These are phyloP conservation scores for Pseudohalonectria lignicola DNA, from an alignment of 2,329 filamentous ascomycete genomes.

Conservation along the genomic window DNA sequence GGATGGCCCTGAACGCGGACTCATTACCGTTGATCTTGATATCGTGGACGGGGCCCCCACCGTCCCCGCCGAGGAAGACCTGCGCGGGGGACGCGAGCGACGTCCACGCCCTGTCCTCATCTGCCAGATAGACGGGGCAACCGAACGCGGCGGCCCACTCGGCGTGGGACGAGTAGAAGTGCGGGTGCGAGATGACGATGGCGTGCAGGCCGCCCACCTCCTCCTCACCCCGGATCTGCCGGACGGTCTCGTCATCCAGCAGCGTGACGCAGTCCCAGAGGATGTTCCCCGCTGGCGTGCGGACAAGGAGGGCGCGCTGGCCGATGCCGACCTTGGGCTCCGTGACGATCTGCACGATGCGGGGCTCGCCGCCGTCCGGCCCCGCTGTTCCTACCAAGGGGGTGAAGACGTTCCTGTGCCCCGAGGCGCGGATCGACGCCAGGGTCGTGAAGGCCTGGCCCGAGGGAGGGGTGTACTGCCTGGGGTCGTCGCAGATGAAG, in stretches of 20 bases:
- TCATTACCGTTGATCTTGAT: slow-evolving; percentile 20
- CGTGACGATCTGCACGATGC: slow-evolving; percentile 34
- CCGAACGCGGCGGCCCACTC: slow-evolving; percentile 60
- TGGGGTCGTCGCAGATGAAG: slow-evolving; percentile 62
- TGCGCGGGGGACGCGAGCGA: slow-evolving; percentile 31
- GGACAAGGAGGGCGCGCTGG: slow-evolving; percentile 59
- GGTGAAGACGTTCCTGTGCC: slow-evolving; percentile 42
- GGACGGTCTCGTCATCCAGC: slow-evolving; percentile 53
- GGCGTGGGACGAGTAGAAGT: slow-evolving; percentile 69
- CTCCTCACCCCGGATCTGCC: slow-evolving; percentile 38
- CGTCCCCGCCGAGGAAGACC: slow-evolving; percentile 31
- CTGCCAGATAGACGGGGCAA: slow-evolving; percentile 59
- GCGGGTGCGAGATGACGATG: slow-evolving; percentile 70
- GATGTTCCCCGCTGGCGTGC: slow-evolving; percentile 56
- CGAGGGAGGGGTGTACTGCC: slow-evolving; percentile 54
- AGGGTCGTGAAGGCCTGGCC: slow-evolving; percentile 60
- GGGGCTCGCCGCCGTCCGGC: slow-evolving; percentile 20
- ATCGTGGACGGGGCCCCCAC: slow-evolving; percentile 12
- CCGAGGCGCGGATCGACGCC: slow-evolving; percentile 22
- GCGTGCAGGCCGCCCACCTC: slow-evolving; percentile 53
- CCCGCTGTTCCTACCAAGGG: too few species aligned
- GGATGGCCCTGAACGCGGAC: slow-evolving; percentile 46
- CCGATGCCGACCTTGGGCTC: slow-evolving; percentile 60
- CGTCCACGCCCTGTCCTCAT: slow-evolving; percentile 57
- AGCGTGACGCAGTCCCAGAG: slow-evolving; percentile 72